Evolutionary conservation across 495 filamentous ascomycete genomes (phyloP), one percentile per base, ranked within the genome.

Genomic region (Podospora fimiseda): DNA sequence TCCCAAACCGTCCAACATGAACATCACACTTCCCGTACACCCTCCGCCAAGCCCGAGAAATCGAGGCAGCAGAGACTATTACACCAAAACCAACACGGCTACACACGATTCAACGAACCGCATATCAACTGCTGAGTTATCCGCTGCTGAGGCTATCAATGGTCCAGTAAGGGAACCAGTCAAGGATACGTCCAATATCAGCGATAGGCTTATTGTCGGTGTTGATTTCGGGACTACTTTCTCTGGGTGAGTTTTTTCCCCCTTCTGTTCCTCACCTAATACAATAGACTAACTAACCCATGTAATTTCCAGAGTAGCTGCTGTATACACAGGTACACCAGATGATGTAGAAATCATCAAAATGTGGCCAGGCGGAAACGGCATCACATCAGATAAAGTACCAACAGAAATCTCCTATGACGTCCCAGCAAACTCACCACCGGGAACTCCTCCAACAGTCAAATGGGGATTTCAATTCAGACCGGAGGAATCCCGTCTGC

Each of bases 271-370:
- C n/a, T n/a, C n/a, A n/a, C 14, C 43, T 38, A 13, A 9, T 33
- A 21, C 9, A 9, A 20, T 14, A 9, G n/a, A 13, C 19, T 18
- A 1, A 15, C 36, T 7, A 6, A 46, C 47, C 54, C 46, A 58
- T 37, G 39, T 18, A 1, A 23, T 27, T 42, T 53, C 14, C 44
- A 86, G 85, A 38, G 85, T 89, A 36, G 85, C 85, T 9, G 78
- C 82, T n/a, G 84, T 85, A 22, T 88, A 89, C 59, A 88, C 83
- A 11, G 83, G 80, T 9, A 86, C 83, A 0, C 86, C 86, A 1
- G 85, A 89, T 55, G 85, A 89, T 62, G 73, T 89, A 45, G 86
- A 89, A 56, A 85, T 89, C 57, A 88, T 89, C 70, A 89, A 88
- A 64, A 85, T 81, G 23, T 89, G 86, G 86, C 86, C 86, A 2